Percentiles rank a stretch among this genome's conserved stretches.
Evolutionary conservation across 768 basidiomycete genomes (phyloP).

Genomic region (Austroboletus eburneus): DNA sequence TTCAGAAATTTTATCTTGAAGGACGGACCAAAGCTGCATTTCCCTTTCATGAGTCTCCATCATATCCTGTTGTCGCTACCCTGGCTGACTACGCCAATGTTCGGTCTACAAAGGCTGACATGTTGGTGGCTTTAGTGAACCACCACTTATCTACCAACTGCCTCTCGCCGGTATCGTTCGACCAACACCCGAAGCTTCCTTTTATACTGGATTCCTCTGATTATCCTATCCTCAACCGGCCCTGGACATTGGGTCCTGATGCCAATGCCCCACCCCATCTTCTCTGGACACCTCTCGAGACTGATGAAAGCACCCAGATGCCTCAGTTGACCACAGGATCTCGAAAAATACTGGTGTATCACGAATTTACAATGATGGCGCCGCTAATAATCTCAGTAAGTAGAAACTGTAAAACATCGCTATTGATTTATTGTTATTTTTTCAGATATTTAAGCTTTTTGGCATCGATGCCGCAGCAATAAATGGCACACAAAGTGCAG

Average conservation of each 20-base stretch:
- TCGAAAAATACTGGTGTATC: constrained; percentile 4
- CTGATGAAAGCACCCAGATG: background rate
- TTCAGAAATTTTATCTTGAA: constrained; percentile 9
- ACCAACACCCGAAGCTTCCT: background rate
- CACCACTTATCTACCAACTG: constrained; percentile 3
- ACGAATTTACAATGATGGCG: constrained; percentile 7
- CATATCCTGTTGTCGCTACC: background rate
- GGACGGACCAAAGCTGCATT: constrained; percentile 3
- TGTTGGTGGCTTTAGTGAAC: constrained; percentile 3
- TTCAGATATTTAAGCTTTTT: constrained; percentile 1
- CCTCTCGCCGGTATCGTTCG: background rate
- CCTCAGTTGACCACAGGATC: background rate
- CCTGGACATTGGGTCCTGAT: background rate
- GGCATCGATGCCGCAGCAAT: constrained; percentile 2
- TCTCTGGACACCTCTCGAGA: constrained; percentile 6
- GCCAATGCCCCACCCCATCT: background rate
- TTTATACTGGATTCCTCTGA: background rate
- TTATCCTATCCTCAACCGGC: background rate
- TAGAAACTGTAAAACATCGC: background rate
- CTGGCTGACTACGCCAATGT: background rate
- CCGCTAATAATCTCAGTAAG: constrained; percentile 6
- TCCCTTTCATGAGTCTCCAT: constrained; percentile 2
- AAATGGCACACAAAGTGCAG: constrained; percentile 2
- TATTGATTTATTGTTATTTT: background rate
- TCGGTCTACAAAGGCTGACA: constrained; percentile 3